Evolutionary conservation across 495 filamentous ascomycete genomes (phyloP), one percentile per base, ranked within the genome.

Genomic region (Neohortaea acidophila): DNA sequence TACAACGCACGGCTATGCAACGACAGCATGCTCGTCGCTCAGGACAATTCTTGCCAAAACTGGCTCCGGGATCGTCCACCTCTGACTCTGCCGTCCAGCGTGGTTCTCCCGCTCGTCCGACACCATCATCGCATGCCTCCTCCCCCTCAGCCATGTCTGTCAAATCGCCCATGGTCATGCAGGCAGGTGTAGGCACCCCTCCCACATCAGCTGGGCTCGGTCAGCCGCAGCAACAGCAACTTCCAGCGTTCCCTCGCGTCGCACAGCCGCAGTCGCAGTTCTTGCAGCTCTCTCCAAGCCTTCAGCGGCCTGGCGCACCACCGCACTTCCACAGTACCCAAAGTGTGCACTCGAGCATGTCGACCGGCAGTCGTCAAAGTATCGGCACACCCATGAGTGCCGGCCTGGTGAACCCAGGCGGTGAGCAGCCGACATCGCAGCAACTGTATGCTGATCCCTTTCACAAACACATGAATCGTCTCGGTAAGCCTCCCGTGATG

Each of bases 391-490:
- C 57, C 24, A 47, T 51, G 44, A 50, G 47, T 32, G 51, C 45
- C 36, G 47, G 43, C 18, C 44, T 57, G 47, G 33, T 58, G 49
- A 50, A 56, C 46, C 45, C 53, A 39, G 54, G 54, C 48, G 39
- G 56, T 48, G 46, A 45, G 2, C 21, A 30, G 2, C 36, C 33
- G 12, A 32, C 34, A 14, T 44, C 45, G 12, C 35, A 49, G 21
- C 21, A 26, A 24, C 86, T 79, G 59, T 93, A 89, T 48, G 75
- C 80, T 25, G 77, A 83, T 39, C 73, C 80, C 17, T 94, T 92
- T 58, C 82, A 92, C 56, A 84, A 79, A 58, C 89, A 96, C 64
- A 83, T 87, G 59, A 81, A 93, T 61, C 86, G 94, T 69, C 79
- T 97, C 65, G 89, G 89, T 82, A 86, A 81, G 87, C 67, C 75